Evolutionary conservation across 768 basidiomycete genomes (phyloP).

Genomic region (Naematelia aurantialba): DNA sequence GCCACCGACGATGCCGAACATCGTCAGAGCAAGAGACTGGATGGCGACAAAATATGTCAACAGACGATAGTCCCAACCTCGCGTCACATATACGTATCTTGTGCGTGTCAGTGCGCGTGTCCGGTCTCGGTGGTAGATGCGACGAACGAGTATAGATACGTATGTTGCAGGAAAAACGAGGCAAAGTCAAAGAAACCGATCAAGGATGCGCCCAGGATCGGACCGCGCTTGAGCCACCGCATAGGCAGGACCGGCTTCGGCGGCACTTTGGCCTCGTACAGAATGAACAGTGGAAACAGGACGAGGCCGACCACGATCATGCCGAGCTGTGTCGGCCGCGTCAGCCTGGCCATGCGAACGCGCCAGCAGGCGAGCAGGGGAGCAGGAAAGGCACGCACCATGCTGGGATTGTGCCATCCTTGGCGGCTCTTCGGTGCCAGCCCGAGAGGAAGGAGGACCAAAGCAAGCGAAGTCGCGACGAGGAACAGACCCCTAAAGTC

Average conservation of each 20-base stretch:
- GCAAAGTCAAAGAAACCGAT: constrained; percentile 59
- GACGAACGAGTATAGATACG: constrained; percentile 68
- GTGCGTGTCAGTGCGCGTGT: neutral
- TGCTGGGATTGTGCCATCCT: constrained; percentile 46
- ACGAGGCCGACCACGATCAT: constrained; percentile 52
- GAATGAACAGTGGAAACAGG: constrained; percentile 28
- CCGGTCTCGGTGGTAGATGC: constrained; percentile 54
- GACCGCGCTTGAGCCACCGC: constrained; percentile 61
- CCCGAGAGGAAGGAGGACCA: constrained; percentile 50
- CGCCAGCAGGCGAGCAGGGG: neutral
- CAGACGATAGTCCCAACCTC: constrained; percentile 57
- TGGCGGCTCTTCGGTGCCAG: constrained; percentile 30
- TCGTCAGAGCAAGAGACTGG: constrained; percentile 59
- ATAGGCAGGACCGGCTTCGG: constrained; percentile 61
- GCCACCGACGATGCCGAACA: constrained; percentile 65
- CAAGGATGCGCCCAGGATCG: constrained; percentile 59
- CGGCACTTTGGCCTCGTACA: constrained; percentile 56
- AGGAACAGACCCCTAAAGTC: constrained; percentile 47
- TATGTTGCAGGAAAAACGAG: constrained; percentile 60
- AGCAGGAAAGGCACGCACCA: constrained; percentile 24
- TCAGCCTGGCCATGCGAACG: no score
- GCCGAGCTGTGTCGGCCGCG: constrained; percentile 37
- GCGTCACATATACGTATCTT: constrained; percentile 47
- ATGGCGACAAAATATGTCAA: constrained; percentile 64
- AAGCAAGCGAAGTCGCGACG: constrained; percentile 44